Evolutionary conservation across 2,329 filamentous ascomycete genomes (phyloP), one percentile per base, ranked within the genome.

Genomic region (Trichoderma simmonsii): DNA sequence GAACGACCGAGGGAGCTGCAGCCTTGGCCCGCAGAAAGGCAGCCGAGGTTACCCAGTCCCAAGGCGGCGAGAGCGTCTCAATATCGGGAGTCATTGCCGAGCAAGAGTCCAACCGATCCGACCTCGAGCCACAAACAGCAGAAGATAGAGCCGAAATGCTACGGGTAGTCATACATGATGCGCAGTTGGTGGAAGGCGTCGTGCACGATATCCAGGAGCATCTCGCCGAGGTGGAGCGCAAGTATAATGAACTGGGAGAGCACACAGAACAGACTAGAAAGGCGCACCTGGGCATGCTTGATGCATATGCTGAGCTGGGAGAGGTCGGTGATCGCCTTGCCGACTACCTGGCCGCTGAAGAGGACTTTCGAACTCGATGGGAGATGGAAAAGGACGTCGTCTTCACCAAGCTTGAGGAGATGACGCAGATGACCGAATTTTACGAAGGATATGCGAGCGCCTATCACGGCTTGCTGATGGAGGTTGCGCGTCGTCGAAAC

Each of bases 391-490:
- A 91, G 74, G 87, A 89, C 4, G 86, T 86, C 21, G 92, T 98
- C 28, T 85, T 87, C 43, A 85, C 83, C 18, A 92, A 90, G 76
- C 88, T 97, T 54, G 84, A 87, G 11, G 93, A 97, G 77, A 91
- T 98, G 81, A 90, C 92, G 66, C 89, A 89, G 26, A 88, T 98
- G 77, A 87, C 90, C 12, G 85, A 89, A n/a, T 93, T 98, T 77
- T 98, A 98, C 81, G 92, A 95, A 73, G 91, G 92, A 21, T 99
- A 98, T 77, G 86, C 93, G 24, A 88, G 90, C 67, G 93, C 94
- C 0, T 98, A 99, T 78, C 92, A 94, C 75, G 90, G 91, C 24
- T 84, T 99, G 14, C 87, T 98, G 28, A 86, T 97, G 1, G 96
- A 99, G 80, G 91, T 94, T 6, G 91, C 92, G 67, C 87, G 96